phyloP scores from a whole-genome alignment of 345 rosid species.

The Citrus sinensis region DNA sequence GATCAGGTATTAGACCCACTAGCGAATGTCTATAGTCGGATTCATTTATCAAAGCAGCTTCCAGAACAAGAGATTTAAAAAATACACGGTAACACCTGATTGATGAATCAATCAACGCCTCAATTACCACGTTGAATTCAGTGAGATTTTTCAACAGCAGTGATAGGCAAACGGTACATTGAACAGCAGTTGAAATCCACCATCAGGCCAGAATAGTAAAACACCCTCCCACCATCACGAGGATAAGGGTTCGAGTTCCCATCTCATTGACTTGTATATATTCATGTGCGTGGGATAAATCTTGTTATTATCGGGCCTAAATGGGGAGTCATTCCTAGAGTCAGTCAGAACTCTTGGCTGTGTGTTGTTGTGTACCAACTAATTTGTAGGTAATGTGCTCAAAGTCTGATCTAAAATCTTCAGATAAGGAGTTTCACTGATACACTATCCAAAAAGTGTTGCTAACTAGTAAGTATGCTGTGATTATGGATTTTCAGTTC shows the following conservation, averaged over 20 bases:
- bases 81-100: background rate
- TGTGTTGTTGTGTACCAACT: too few species aligned
- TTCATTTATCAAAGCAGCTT: background rate
- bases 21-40: background rate
- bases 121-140: background rate
- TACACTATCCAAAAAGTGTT: background rate
- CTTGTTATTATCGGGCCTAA: too few species aligned
- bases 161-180: background rate
- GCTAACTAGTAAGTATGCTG: background rate
- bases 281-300: too few species aligned
- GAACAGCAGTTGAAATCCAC: background rate
- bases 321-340: background rate
- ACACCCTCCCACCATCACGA: too few species aligned
- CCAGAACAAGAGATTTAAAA: background rate
- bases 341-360: background rate
- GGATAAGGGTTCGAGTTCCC: too few species aligned
- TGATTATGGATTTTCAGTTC: too few species aligned
- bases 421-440: background rate
- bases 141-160: background rate
- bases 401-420: background rate
- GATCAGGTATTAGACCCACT: background rate
- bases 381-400: background rate
- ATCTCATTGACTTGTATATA: too few species aligned
- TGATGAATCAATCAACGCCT: background rate
- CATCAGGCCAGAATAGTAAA: too few species aligned